Base-by-base conservation (phyloP, 2,329 filamentous ascomycete species). In the Lecanicillium sp. region DNA sequence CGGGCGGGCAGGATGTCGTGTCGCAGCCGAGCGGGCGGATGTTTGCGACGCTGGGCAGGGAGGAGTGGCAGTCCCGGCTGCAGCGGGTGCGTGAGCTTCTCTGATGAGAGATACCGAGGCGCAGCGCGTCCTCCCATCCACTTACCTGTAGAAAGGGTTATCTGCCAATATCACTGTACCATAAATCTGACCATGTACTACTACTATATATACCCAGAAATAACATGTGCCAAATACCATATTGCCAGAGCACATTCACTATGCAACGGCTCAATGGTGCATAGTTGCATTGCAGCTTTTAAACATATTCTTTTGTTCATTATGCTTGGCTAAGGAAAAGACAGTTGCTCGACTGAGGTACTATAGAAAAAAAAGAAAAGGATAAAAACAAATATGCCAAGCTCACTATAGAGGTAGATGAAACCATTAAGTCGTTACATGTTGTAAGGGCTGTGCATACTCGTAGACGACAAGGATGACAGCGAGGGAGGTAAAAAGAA, bases 61-160 rank as follows among this genome's bases (percentile, higher is more conserved):
- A 66, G 2, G 67, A 70, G 51, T 67, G 64, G 64, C 51, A 42
- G 7, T 35, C 51, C 37, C 60, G 66, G 4, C 52, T 62, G 23
- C n/a, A 17, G 14, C 24, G 23, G 10, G 33, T 41, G 6, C 35
- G 20, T n/a, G 32, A 35, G 7, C 10, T 29, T 29, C 26, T 29
- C 7, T 7, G 12, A 29, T 29, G 26, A 29, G 12, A 29, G 12
- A 29, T 12, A 29, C 7, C 7, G 26, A 7, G 7, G 12, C 26
- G 12, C 26, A 29, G 26, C 7, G 7, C 26, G 26, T 29, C n/a
- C n/a, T n/a, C n/a, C n/a, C n/a, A n/a, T n/a, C n/a, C n/a, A n/a
- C n/a, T n/a, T n/a, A n/a, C n/a, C n/a, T n/a, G n/a, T n/a, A n/a
- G n/a, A n/a, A n/a, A n/a, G n/a, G n/a, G n/a, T n/a, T n/a, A n/a